These are phyloP conservation scores for Aspergillus fructus DNA, from an alignment of 2,329 filamentous ascomycete genomes.

Conservation along the genomic window DNA sequence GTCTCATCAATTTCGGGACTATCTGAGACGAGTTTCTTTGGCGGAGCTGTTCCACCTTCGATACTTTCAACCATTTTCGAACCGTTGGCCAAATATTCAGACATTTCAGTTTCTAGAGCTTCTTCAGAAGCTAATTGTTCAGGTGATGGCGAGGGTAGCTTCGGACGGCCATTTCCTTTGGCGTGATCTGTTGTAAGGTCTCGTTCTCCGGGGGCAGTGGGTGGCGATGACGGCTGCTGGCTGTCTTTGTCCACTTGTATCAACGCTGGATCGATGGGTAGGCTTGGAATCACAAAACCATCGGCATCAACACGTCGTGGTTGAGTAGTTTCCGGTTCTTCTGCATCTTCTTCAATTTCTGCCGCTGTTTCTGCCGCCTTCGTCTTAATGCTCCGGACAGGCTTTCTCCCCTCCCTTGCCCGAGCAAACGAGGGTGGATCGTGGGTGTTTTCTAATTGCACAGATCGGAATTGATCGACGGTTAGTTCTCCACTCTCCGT, in stretches of 20 bases:
- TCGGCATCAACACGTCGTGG: constrained; percentile 59
- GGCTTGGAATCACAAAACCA: constrained; percentile 64
- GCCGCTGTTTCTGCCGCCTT: constrained; percentile 37
- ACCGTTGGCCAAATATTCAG: constrained; percentile 57
- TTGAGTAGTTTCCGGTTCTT: constrained; percentile 34
- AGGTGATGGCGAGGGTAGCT: constrained; percentile 54
- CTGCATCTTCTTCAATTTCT: constrained; percentile 45
- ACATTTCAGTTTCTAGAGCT: constrained; percentile 67
- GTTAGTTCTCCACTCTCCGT: constrained; percentile 83
- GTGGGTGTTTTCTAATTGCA: constrained; percentile 62
- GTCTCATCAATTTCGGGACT: constrained; percentile 65
- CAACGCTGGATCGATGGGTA: constrained; percentile 47
- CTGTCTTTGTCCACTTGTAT: constrained; percentile 21
- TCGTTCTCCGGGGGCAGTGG: constrained; percentile 22
- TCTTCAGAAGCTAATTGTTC: constrained; percentile 61
- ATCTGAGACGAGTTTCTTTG: constrained; percentile 52
- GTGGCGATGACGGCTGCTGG: constrained; percentile 22
- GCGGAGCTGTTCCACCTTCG: constrained; percentile 10
- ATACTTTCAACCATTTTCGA: constrained; percentile 37
- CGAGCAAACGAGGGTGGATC: constrained; percentile 78
- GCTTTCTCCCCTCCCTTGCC: constrained; percentile 59
- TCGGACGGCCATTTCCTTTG: constrained; percentile 31
- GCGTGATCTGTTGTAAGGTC: constrained; percentile 25
- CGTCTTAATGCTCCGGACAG: constrained; percentile 38
- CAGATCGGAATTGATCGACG: constrained; percentile 73